phyloP scores from a whole-genome alignment of 2,329 filamentous ascomycete genomes.

The Dissoconium aciculare region DNA sequence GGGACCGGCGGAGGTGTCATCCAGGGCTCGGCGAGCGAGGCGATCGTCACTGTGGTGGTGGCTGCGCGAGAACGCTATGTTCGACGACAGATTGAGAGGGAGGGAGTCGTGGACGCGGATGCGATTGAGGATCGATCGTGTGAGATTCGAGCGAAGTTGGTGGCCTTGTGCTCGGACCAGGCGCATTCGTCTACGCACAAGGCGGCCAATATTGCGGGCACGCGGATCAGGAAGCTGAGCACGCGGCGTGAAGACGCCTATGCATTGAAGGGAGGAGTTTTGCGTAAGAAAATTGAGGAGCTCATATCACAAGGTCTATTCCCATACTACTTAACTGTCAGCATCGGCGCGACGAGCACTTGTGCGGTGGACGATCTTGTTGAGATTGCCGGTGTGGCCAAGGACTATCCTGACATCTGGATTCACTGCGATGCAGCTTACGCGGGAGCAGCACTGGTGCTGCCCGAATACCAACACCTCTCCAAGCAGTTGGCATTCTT shows the following conservation, averaged over 20 bases:
- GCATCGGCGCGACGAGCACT: conserved; percentile 73
- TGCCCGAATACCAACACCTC: conserved; percentile 64
- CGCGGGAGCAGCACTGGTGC: conserved; percentile 69
- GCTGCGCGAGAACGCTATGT: conserved; percentile 73
- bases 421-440: conserved; percentile 91
- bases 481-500: conserved; percentile 48
- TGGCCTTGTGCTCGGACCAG: conserved; percentile 65
- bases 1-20: conserved; percentile 81
- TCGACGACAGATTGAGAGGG: conserved; percentile 40
- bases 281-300: conserved; percentile 48
- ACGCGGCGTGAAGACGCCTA: conserved; percentile 49
- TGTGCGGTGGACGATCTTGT: conserved; percentile 75
- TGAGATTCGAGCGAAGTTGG: conserved; percentile 52
- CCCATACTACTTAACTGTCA: conserved; percentile 76
- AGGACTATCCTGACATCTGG: conserved; percentile 53
- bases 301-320: conserved; percentile 55
- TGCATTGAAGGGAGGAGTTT: conserved; percentile 49
- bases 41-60: conserved; percentile 71
- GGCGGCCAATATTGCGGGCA: conserved; percentile 70
- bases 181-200: conserved; percentile 78
- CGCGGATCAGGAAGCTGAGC: conserved; percentile 59
- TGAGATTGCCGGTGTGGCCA: conserved; percentile 45
- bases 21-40: conserved; percentile 79
- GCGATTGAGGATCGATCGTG: conserved; percentile 57
- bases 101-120: conserved; percentile 29